Evolutionary conservation across 192 early-diverging fungal species (phyloP).

Genomic region (Endogone sp.): DNA sequence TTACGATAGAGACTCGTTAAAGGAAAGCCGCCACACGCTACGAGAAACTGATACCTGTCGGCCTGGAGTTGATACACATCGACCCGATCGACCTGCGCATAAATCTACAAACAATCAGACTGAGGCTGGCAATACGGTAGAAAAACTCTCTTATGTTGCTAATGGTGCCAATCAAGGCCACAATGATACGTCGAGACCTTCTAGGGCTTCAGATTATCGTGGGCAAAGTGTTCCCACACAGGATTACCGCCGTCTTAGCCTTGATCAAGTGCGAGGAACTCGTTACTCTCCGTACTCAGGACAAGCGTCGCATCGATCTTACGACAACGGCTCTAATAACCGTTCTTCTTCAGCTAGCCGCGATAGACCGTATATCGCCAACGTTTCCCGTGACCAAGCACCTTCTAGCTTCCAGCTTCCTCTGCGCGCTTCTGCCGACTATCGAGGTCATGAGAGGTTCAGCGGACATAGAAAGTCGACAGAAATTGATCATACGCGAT

Average conservation of each 20-base stretch:
- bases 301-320: neutral
- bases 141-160: neutral
- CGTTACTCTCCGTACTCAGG: neutral
- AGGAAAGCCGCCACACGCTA: neutral
- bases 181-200: neutral
- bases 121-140: neutral
- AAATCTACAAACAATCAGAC: neutral
- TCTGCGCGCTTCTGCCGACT: neutral
- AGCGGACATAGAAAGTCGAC: neutral
- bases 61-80: neutral
- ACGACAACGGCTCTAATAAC: neutral
- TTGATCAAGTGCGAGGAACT: neutral
- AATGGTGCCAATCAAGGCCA: neutral
- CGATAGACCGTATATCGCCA: neutral
- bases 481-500: neutral
- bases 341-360: neutral
- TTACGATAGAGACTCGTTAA: neutral
- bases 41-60: neutral
- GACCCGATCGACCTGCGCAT: neutral
- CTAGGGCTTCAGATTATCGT: neutral
- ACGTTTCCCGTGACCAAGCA: neutral
- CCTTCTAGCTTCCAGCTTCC: neutral
- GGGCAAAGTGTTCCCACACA: neutral
- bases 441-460: neutral
- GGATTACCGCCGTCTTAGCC: neutral